A percentile compares a stretch with the other conserved stretches of the same genome.
These are phyloP conservation scores for Pythium angustatum DNA, from an alignment of 352 stramenopile species.

Conservation along the genomic window DNA sequence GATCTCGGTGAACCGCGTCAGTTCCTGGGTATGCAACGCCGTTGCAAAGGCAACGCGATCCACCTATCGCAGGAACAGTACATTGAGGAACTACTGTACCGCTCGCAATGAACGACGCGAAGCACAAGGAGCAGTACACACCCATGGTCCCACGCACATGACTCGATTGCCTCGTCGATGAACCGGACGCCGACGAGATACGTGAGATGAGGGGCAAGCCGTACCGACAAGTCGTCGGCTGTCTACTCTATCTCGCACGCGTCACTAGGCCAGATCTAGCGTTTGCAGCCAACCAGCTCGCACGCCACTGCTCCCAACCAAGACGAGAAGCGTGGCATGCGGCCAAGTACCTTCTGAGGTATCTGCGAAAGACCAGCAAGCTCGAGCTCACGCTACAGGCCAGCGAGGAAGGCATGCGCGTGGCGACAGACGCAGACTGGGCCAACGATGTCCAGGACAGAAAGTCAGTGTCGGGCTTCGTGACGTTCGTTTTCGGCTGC, in stretches of 20 bases:
- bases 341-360: conserved; percentile 16
- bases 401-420: neutral
- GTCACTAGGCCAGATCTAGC: conserved; percentile 11
- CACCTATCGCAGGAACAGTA: neutral
- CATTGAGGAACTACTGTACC: neutral
- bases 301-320: neutral
- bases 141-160: neutral
- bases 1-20: conserved; percentile 6
- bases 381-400: neutral
- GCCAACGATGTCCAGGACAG: conserved; percentile 19
- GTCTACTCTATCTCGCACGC: conserved; percentile 10
- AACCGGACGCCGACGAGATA: neutral
- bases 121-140: neutral
- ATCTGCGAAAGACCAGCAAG: neutral
- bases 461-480: conserved; percentile 25
- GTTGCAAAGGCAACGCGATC: neutral
- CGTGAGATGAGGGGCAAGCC: neutral
- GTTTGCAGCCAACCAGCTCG: conserved; percentile 12
- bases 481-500: conserved; percentile 21
- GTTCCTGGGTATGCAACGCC: conserved; percentile 4
- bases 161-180: neutral
- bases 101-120: neutral
- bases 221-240: conserved; percentile 7
- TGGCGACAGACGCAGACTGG: conserved; percentile 28
- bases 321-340: conserved; percentile 11